Percentiles rank a stretch among this genome's conserved stretches.
These are phyloP conservation scores for Yarrowia galli DNA, from an alignment of 1,139 yeast genomes.

Conservation along the genomic window DNA sequence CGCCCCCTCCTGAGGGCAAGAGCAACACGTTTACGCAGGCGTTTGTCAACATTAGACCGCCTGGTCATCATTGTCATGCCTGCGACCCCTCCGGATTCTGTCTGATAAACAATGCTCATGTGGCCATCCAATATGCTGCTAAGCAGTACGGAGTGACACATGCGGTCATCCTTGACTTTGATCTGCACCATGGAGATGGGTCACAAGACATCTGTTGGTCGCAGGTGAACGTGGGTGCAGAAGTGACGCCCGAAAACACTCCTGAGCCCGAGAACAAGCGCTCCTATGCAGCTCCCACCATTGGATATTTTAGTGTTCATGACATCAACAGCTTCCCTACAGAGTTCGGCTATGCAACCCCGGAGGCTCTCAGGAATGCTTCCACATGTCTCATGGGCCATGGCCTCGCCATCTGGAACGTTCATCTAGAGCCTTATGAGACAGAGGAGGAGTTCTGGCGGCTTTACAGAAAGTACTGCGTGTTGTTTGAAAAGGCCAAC, in stretches of 20 bases:
- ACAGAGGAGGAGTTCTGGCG: slow-evolving; percentile 69
- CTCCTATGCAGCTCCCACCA: slow-evolving; percentile 56
- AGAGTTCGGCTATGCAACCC: slow-evolving; percentile 77
- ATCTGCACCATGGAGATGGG: slow-evolving; percentile 93
- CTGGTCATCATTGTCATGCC: slow-evolving; percentile 92
- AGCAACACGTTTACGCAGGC: slow-evolving; percentile 59
- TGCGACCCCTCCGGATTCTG: slow-evolving; percentile 89
- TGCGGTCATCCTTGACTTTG: slow-evolving; percentile 83
- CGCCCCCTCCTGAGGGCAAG: slow-evolving; percentile 6
- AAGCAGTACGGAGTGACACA: slow-evolving; percentile 72
- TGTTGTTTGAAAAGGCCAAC: slow-evolving; percentile 69
- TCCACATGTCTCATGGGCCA: slow-evolving; percentile 82
- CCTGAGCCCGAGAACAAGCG: slow-evolving; percentile 19
- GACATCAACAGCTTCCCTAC: slow-evolving; percentile 90
- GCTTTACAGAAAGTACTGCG: slow-evolving; percentile 68
- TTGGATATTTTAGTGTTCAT: slow-evolving; percentile 85
- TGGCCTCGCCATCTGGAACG: slow-evolving; percentile 83
- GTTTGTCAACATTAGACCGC: slow-evolving; percentile 78
- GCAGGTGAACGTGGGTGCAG: slow-evolving; percentile 56
- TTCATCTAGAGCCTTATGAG: slow-evolving; percentile 73
- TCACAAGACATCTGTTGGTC: slow-evolving; percentile 89
- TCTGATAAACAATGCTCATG: slow-evolving; percentile 79
- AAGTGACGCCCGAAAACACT: slow-evolving; percentile 1
- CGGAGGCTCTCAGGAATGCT: slow-evolving; percentile 75
- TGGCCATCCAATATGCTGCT: slow-evolving; percentile 81